Base-by-base conservation (phyloP, 179 eudicot genomes). In the Sideroxylon spinosum region DNA sequence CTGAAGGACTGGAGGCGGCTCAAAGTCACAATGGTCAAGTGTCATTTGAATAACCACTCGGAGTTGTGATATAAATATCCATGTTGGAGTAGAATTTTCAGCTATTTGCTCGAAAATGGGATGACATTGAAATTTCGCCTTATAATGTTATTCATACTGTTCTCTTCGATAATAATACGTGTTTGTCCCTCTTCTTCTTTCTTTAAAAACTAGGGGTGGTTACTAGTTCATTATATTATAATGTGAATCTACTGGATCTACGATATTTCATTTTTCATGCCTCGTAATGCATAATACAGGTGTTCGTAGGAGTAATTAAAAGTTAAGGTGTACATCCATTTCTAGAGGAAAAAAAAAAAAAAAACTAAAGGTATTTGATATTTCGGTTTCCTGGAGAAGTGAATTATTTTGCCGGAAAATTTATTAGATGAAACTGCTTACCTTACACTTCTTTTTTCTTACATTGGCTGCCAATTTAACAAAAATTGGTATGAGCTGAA, bases 1-100 rank as follows among this genome's bases (percentile, higher is more conserved):
- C 63, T 93, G 84, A 91, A 84, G 73, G 26, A 62, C 44, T 37
- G 44, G 83, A 62, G 20, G 37, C 52, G 32, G 76, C 28, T 66
- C 32, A 6, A 37, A 26, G 55, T 46, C 64, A 61, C 65, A 53
- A 80, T 32, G 80, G 59, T 67, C 74, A 32, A 67, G 17, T 66
- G 71, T 61, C 64, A 64, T 75, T 72, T 12, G 66, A 78, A 78
- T 78, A 81, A 80, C 66, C n/a, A 6, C 4, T 57, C 76, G 8
- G 26, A 69, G 28, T 26, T 50, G 37, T 22, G 22, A 60, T 44
- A 69, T 73, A 59, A 8, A 23, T 37, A 79, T 82, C 75, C 59
- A 63, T 82, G 78, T 67, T 28, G 37, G 72, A 78, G 80, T 74
- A 79, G 71, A 73, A 50, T 76, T 80, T 78, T 53, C 80, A 48